A percentile compares a stretch with the other conserved stretches of the same genome.
Conservation (phyloP, 2,329 filamentous ascomycete genomes). For the Aspergillus terreus region DNA sequence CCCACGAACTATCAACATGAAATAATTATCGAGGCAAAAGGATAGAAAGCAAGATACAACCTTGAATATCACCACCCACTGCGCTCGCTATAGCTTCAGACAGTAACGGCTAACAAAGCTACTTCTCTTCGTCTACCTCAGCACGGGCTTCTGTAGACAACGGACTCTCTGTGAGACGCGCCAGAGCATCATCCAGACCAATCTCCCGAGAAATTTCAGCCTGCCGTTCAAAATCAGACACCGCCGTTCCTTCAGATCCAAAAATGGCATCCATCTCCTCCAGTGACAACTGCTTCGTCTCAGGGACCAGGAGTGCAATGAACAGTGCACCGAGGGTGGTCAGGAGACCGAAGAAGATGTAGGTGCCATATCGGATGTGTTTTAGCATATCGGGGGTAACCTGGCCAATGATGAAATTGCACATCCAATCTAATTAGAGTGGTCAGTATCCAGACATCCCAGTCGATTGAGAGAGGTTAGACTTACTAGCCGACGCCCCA, state of each 20-base stretch:
- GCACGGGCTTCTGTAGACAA: too few relatives aligned
- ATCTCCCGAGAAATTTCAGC: constrained; percentile 67
- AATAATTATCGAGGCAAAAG: too few relatives aligned
- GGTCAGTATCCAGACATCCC: constrained; percentile 1
- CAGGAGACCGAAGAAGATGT: constrained; percentile 65
- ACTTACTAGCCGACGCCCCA: constrained; percentile 55
- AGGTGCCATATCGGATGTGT: constrained; percentile 65
- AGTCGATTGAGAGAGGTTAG: not conserved
- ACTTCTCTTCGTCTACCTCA: too few relatives aligned
- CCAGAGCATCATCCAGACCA: constrained; percentile 43
- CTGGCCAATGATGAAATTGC: constrained; percentile 61
- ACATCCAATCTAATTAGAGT: constrained; percentile 43
- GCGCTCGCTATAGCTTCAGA: too few relatives aligned
- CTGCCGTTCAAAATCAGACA: constrained; percentile 66
- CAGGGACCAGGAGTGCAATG: constrained; percentile 50
- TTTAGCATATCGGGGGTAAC: constrained; percentile 66
- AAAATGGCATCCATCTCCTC: constrained; percentile 64
- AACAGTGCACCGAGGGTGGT: constrained; percentile 59
- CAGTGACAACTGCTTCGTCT: constrained; percentile 42
- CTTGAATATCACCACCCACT: too few relatives aligned
- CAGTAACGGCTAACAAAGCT: too few relatives aligned
- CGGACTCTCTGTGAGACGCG: too few relatives aligned
- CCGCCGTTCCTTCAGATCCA: constrained; percentile 62
- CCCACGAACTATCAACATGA: too few relatives aligned
- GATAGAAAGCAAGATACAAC: too few relatives aligned